phyloP scores from a whole-genome alignment of 176 grass and related monocot species.

The Rhynchospora pubera region DNA sequence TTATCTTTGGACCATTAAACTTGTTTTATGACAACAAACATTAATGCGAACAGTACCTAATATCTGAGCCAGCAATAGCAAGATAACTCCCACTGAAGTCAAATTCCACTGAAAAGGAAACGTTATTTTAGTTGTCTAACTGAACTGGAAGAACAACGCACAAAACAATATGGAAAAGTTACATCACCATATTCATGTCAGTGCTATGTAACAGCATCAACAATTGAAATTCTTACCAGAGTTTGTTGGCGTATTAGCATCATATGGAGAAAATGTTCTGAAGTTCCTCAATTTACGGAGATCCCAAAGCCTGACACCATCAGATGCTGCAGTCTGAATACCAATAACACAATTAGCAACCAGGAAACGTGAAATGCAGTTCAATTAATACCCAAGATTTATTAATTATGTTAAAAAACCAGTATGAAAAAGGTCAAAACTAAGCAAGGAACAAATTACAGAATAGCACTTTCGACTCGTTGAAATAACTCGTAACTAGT shows the following conservation, averaged over 20 bases:
- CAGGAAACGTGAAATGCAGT: neutral
- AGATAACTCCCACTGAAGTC: constrained; percentile 95
- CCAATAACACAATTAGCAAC: constrained; percentile 5
- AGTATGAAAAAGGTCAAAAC: neutral
- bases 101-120: constrained; percentile 78
- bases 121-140: neutral
- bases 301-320: constrained; percentile 99
- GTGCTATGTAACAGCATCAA: neutral
- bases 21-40: neutral
- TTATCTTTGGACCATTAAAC: neutral
- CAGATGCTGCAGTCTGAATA: constrained; percentile 76
- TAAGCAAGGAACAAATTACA: constrained; percentile 10
- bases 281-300: constrained; percentile 97
- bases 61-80: constrained; percentile 82
- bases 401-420: neutral
- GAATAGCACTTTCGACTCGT: constrained; percentile 2
- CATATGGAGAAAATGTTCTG: constrained; percentile 89
- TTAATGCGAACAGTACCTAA: constrained; percentile 39
- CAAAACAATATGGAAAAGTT: neutral
- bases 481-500: neutral
- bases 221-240: constrained; percentile 42
- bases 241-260: constrained; percentile 83
- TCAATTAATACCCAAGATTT: neutral
- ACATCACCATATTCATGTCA: neutral
- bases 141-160: neutral